Evolutionary conservation across 257 asterid genomes (phyloP).

Genomic region (Fraxinus pennsylvanica): DNA sequence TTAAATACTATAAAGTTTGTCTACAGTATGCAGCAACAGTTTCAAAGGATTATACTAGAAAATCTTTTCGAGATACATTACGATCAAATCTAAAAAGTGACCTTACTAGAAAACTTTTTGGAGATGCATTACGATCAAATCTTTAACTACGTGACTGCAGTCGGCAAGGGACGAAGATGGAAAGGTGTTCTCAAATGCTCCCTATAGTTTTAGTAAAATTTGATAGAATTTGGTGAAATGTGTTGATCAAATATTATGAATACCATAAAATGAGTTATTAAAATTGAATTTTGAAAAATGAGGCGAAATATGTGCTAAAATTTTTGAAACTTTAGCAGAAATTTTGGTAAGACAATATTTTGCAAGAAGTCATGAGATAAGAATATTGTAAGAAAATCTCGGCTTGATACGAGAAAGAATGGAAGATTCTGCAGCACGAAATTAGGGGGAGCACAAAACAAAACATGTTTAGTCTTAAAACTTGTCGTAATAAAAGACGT

Average conservation of each 20-base stretch:
- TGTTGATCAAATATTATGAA: background rate
- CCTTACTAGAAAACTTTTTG: too few relatives aligned
- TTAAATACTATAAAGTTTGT: too few relatives aligned
- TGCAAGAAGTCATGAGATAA: background rate
- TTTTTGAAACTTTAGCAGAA: conserved; percentile 20
- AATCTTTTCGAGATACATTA: background rate
- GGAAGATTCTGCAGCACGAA: background rate
- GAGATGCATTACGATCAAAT: too few relatives aligned
- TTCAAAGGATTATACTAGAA: background rate
- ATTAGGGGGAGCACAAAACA: conserved; percentile 32
- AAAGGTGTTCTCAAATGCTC: too few relatives aligned
- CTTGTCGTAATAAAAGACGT: conserved; percentile 19
- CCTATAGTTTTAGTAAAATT: too few relatives aligned
- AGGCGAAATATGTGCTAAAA: too few relatives aligned
- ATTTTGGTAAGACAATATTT: background rate
- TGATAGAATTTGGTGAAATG: too few relatives aligned
- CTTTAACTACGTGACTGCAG: too few relatives aligned
- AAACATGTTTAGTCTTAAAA: conserved; percentile 39
- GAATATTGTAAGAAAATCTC: background rate
- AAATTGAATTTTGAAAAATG: too few relatives aligned
- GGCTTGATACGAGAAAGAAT: conserved; percentile 5
- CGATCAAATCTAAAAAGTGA: too few relatives aligned
- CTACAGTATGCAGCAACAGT: too few relatives aligned
- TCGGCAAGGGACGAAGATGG: too few relatives aligned
- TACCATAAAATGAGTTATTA: background rate